Evolutionary conservation across 2,329 filamentous ascomycete genomes (phyloP).

Genomic region (Claviceps sorghi): DNA sequence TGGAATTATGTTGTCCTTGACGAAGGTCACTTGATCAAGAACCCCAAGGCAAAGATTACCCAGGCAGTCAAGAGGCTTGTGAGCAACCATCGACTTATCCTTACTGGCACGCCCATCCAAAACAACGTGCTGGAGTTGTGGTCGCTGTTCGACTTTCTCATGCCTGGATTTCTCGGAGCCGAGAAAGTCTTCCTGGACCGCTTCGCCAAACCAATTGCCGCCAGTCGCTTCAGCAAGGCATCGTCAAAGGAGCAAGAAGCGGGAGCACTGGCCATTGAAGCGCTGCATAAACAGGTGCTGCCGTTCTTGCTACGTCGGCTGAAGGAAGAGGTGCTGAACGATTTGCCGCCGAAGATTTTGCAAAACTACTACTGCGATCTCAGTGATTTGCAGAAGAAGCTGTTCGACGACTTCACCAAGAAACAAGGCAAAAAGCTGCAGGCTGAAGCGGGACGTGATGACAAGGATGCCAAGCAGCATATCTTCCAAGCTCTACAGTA

Average conservation of each 20-base stretch:
- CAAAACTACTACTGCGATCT: constrained; percentile 99
- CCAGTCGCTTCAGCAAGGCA: constrained; percentile 88
- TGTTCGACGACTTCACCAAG: constrained; percentile 93
- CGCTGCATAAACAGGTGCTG: constrained; percentile 94
- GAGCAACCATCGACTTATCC: constrained; percentile 88
- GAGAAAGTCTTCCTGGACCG: constrained; percentile 92
- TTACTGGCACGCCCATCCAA: constrained; percentile 94
- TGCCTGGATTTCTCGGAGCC: constrained; percentile 93
- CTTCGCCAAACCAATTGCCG: constrained; percentile 88
- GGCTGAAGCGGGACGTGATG: constrained; percentile 66
- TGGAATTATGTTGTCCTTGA: constrained; percentile 98
- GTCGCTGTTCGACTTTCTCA: constrained; percentile 97
- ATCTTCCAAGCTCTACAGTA: constrained; percentile 99
- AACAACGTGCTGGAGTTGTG: constrained; percentile 95
- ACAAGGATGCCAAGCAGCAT: constrained; percentile 91
- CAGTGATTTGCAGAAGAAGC: constrained; percentile 81
- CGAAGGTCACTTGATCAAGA: constrained; percentile 97
- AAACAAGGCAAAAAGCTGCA: constrained; percentile 82
- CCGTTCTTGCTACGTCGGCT: constrained; percentile 90
- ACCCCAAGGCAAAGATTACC: constrained; percentile 91
- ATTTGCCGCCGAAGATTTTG: constrained; percentile 92
- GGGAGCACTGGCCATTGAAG: constrained; percentile 88
- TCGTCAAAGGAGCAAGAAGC: constrained; percentile 98
- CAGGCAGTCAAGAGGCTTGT: constrained; percentile 77
- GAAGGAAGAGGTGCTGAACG: constrained; percentile 94